phyloP scores from a whole-genome alignment of 805 yeast species.

The Sporopachydermia quercuum region DNA sequence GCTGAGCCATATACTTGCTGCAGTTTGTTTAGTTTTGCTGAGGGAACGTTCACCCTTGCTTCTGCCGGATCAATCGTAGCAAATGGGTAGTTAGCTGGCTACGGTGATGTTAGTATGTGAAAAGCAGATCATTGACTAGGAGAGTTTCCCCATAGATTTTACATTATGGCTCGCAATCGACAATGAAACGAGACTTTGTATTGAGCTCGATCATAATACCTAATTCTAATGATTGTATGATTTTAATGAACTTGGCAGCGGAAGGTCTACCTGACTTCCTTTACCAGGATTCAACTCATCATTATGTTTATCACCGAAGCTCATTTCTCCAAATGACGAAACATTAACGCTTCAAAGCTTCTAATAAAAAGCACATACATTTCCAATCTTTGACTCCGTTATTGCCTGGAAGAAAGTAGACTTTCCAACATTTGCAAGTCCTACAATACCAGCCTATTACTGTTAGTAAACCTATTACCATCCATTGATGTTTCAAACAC shows the following conservation, averaged over 20 bases:
- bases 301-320: no score
- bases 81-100: slow-evolving; percentile 70
- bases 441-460: slow-evolving; percentile 49
- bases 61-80: slow-evolving; percentile 73
- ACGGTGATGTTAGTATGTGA: slow-evolving; percentile 48
- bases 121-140: no score
- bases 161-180: no score
- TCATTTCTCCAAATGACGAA: no score
- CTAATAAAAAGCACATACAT: slow-evolving; percentile 28
- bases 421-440: slow-evolving; percentile 70
- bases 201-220: no score
- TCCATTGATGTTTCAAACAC: not conserved
- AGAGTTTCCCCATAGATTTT: no score
- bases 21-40: slow-evolving; percentile 41
- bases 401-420: slow-evolving; percentile 73
- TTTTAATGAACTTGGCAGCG: no score
- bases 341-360: no score
- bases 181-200: no score
- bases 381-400: slow-evolving; percentile 46
- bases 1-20: slow-evolving; percentile 42
- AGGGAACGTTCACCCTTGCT: slow-evolving; percentile 59
- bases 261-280: no score
- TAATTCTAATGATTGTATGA: slow-evolving; percentile 23
- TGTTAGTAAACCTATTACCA: not conserved
- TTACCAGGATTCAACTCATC: no score